Evolutionary conservation across 768 basidiomycete species (phyloP), one percentile per base, ranked within the genome.

Genomic region (Kondoa subrosea): DNA sequence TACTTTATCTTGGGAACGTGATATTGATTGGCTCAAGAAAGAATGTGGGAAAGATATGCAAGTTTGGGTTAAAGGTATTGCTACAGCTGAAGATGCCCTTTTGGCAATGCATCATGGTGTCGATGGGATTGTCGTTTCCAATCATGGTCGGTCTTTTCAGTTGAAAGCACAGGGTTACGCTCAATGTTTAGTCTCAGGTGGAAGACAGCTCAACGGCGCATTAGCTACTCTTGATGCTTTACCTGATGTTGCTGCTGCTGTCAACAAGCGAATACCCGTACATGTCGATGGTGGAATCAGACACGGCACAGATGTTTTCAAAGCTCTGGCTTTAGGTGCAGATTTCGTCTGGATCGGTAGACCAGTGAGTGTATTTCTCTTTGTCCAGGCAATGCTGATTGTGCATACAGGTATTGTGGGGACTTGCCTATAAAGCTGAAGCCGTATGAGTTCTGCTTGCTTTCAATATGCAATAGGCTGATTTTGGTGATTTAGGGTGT

Each of bases 111-210:
- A 91, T 69, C 82, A 86, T 32, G 89, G 90, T 15, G 85, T 88
- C 21, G 85, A 92, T 67, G 92, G 87, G 2, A 89, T 96, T 70
- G 80, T 92, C 67, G 78, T 96, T 8, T 89, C 87, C 0, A 96
- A 96, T 72, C 92, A 96, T 72, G 92, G 92, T 66, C 92, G 89
- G 33, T n/a, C n/a, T n/a, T 50, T 50, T 50, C 40, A 50, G 40
- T 50, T 21, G 21, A 50, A 21, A 74, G 75, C 3, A 73, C 75
- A 0, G 40, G 75, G 1, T 25, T 30, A 15, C 30, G 4, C 31
- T 64, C 16, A 64, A 16, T 64, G 63, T n/a, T 64, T 25, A 4
- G 27, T 34, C n/a, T 34, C 66, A 16, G 4, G 12, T 12, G 31
- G 63, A 58, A 65, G 50, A 65, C 73, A 76, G 62, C 68, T 75